Conservation (phyloP, 2,329 filamentous ascomycete species). For the Coniella lustricola region DNA sequence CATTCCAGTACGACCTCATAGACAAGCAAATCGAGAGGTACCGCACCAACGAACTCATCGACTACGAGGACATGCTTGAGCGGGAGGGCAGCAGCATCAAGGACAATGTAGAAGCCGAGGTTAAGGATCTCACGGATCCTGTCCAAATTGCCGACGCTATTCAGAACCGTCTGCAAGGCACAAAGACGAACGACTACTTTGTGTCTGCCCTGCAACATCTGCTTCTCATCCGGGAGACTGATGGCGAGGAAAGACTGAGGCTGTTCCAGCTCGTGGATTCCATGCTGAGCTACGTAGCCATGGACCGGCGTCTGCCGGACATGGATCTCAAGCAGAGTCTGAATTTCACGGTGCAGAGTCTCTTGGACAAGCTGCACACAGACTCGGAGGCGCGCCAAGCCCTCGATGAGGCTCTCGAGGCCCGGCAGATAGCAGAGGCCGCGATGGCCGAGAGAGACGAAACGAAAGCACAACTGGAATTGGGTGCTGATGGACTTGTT, state of each 20-base stretch:
- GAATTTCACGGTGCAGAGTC: slow-evolving; percentile 92
- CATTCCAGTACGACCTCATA: slow-evolving; percentile 95
- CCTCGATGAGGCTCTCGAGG: slow-evolving; percentile 83
- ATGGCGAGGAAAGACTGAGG: slow-evolving; percentile 81
- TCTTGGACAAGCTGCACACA: slow-evolving; percentile 92
- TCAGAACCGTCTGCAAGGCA: slow-evolving; percentile 73
- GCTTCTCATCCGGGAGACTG: slow-evolving; percentile 83
- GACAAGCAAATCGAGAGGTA: slow-evolving; percentile 97
- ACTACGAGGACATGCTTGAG: slow-evolving; percentile 96
- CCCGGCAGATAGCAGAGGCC: slow-evolving; percentile 86
- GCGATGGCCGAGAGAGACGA: slow-evolving; percentile 96
- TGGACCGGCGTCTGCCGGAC: slow-evolving; percentile 91
- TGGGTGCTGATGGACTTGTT: slow-evolving; percentile 89
- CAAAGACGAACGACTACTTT: slow-evolving; percentile 89
- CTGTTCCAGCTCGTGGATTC: slow-evolving; percentile 98
- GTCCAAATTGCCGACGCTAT: slow-evolving; percentile 92
- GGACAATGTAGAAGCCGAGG: slow-evolving; percentile 76
- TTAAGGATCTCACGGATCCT: slow-evolving; percentile 88
- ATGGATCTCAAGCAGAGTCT: slow-evolving; percentile 97
- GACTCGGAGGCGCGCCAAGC: slow-evolving; percentile 91
- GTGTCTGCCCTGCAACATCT: slow-evolving; percentile 92
- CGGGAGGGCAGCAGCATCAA: slow-evolving; percentile 85
- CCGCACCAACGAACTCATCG: slow-evolving; percentile 88
- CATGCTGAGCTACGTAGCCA: slow-evolving; percentile 98
- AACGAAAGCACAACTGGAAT: slow-evolving; percentile 77